phyloP scores from a whole-genome alignment of 2,329 filamentous ascomycete genomes.

The Hyphodiscus sp. region DNA sequence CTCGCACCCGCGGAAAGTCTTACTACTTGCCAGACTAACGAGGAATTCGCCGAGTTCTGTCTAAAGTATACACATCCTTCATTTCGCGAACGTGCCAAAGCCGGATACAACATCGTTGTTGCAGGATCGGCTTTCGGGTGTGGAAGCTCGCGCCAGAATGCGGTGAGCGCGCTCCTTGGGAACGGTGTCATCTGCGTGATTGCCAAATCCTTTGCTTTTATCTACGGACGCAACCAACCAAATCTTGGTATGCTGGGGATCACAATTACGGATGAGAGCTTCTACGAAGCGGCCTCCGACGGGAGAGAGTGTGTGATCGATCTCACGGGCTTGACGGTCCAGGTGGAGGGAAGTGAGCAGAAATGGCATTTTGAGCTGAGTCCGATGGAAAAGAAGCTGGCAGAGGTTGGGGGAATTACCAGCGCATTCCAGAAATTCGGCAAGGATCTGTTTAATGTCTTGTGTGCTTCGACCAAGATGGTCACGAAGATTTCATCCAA shows the following conservation, averaged over 20 bases:
- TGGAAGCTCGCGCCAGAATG: conserved; percentile 39
- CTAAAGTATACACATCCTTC: conserved; percentile 35
- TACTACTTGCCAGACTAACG: conserved; percentile 26
- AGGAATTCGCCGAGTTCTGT: conserved; percentile 34
- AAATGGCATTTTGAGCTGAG: too few relatives aligned
- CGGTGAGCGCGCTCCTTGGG: conserved; percentile 35
- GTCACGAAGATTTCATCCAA: too few relatives aligned
- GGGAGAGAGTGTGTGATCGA: too few relatives aligned
- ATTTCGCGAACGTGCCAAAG: conserved; percentile 33
- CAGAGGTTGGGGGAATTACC: too few relatives aligned
- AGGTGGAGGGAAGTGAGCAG: too few relatives aligned
- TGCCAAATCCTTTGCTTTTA: conserved; percentile 39
- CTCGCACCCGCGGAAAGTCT: conserved; percentile 36
- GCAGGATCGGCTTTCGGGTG: conserved; percentile 40
- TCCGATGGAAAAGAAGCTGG: too few relatives aligned
- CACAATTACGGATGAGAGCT: conserved; percentile 32
- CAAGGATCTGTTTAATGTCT: too few relatives aligned
- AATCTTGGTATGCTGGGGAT: conserved; percentile 40
- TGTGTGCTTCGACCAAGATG: too few relatives aligned
- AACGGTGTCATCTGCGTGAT: conserved; percentile 37
- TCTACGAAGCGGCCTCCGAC: too few relatives aligned
- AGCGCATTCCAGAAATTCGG: too few relatives aligned
- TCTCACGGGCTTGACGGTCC: too few relatives aligned
- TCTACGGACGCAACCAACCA: conserved; percentile 40
- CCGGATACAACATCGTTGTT: conserved; percentile 36